These are phyloP conservation scores for Elongisporangium anandrum DNA, from an alignment of 352 stramenopile species.

Conservation along the genomic window DNA sequence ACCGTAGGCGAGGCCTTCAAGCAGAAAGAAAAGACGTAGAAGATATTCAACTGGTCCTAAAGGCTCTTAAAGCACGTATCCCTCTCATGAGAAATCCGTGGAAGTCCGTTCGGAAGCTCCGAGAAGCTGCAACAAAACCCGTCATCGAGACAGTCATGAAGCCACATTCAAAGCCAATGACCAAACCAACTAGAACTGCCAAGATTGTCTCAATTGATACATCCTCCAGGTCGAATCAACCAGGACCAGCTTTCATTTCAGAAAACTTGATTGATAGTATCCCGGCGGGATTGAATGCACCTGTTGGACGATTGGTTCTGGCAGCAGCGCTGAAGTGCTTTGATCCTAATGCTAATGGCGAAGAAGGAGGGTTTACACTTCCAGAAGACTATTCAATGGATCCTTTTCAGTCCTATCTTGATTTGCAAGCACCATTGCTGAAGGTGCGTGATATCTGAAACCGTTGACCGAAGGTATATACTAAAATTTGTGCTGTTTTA, in stretches of 20 bases:
- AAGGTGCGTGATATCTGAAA: conserved; percentile 23
- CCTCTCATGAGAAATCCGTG: conserved; percentile 56
- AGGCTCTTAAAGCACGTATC: conserved; percentile 31
- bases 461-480: background rate
- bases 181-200: background rate
- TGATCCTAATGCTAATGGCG: conserved; percentile 21
- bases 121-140: conserved; percentile 4
- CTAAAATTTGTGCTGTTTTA: background rate
- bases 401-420: conserved; percentile 40
- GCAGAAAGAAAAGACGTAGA: conserved; percentile 37
- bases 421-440: conserved; percentile 20
- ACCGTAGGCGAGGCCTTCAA: conserved; percentile 42
- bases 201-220: background rate
- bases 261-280: conserved; percentile 52
- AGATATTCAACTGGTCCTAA: conserved; percentile 31
- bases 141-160: background rate
- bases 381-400: conserved; percentile 23
- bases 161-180: background rate
- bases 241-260: conserved; percentile 17
- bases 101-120: conserved; percentile 32
- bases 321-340: conserved; percentile 47
- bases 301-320: conserved; percentile 36
- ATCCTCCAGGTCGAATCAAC: background rate
- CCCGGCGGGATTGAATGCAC: conserved; percentile 42
- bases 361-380: conserved; percentile 32